Conservation (phyloP, 2,329 filamentous ascomycete genomes). For the Parafenestella ontariensis region DNA sequence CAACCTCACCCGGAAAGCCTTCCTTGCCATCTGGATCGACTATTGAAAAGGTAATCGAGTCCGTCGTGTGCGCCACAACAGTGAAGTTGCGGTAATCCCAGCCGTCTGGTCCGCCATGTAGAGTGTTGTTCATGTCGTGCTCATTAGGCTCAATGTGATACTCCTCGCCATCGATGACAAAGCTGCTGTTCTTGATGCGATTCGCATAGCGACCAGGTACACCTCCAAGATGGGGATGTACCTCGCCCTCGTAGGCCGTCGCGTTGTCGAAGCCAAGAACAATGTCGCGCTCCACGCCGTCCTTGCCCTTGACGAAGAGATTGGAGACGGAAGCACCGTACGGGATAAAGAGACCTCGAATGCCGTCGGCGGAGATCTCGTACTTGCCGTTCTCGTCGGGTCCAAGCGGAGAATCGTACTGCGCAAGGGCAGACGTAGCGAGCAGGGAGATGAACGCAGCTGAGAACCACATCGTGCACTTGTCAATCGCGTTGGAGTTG, state of each 20-base stretch:
- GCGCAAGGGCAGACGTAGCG: slow-evolving; percentile 34
- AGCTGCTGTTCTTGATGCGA: slow-evolving; percentile 79
- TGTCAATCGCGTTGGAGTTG: slow-evolving; percentile 21
- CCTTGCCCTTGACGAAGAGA: slow-evolving; percentile 72
- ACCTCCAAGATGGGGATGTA: slow-evolving; percentile 74
- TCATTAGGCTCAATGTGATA: slow-evolving; percentile 70
- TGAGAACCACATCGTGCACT: slow-evolving; percentile 36
- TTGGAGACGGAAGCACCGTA: slow-evolving; percentile 79
- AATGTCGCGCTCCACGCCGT: slow-evolving; percentile 73
- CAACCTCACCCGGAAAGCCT: slow-evolving; percentile 80
- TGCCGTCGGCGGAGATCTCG: slow-evolving; percentile 71
- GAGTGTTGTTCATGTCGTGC: slow-evolving; percentile 62
- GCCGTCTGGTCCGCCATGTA: slow-evolving; percentile 73
- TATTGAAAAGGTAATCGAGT: slow-evolving; percentile 77
- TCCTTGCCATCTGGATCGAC: slow-evolving; percentile 75
- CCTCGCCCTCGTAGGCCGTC: slow-evolving; percentile 70
- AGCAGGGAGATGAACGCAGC: slow-evolving; percentile 28
- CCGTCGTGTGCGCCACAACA: slow-evolving; percentile 70
- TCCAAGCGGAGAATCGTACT: slow-evolving; percentile 31
- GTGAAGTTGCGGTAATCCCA: slow-evolving; percentile 83
- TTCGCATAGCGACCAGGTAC: slow-evolving; percentile 82
- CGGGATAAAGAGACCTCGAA: slow-evolving; percentile 73
- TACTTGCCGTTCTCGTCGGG: slow-evolving; percentile 65
- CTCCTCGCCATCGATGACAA: slow-evolving; percentile 68
- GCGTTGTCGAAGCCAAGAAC: slow-evolving; percentile 80